These are phyloP conservation scores for Fusarium siculi DNA, from an alignment of 2,329 filamentous ascomycete genomes.

Conservation along the genomic window DNA sequence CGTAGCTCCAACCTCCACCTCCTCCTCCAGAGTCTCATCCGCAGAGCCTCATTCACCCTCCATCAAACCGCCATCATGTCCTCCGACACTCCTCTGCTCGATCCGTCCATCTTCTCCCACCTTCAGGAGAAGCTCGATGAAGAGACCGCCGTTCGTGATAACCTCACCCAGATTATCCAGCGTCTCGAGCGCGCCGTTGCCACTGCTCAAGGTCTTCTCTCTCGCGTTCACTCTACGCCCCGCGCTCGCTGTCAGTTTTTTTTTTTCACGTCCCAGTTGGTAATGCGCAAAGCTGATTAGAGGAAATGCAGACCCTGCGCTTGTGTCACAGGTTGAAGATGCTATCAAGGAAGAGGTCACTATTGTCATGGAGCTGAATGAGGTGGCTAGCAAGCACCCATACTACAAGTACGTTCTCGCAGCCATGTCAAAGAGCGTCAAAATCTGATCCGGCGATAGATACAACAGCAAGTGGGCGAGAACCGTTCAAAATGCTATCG, in stretches of 20 bases:
- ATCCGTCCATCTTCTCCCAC: slow-evolving; percentile 85
- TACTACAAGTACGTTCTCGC: slow-evolving; percentile 83
- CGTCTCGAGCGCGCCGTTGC: slow-evolving; percentile 85
- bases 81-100: slow-evolving; percentile 59
- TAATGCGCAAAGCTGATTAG: not conserved
- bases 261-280: not conserved
- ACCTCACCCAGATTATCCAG: slow-evolving; percentile 83
- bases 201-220: slow-evolving; percentile 83
- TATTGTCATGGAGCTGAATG: slow-evolving; percentile 75
- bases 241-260: slow-evolving; percentile 62
- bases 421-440: not conserved
- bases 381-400: slow-evolving; percentile 83
- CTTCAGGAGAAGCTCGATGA: slow-evolving; percentile 92
- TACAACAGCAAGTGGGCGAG: slow-evolving; percentile 89
- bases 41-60: slow-evolving; percentile 33
- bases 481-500: slow-evolving; percentile 82
- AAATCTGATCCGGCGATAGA: slow-evolving; percentile 49
- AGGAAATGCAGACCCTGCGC: slow-evolving; percentile 61
- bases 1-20: slow-evolving; percentile 16
- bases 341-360: slow-evolving; percentile 77
- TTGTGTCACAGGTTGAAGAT: slow-evolving; percentile 78
- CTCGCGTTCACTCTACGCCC: slow-evolving; percentile 89
- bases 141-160: slow-evolving; percentile 83
- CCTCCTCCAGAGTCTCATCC: slow-evolving; percentile 25
- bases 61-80: slow-evolving; percentile 43